These are phyloP conservation scores for Aspergillus ostianus DNA, from an alignment of 495 filamentous ascomycete genomes.

Conservation along the genomic window DNA sequence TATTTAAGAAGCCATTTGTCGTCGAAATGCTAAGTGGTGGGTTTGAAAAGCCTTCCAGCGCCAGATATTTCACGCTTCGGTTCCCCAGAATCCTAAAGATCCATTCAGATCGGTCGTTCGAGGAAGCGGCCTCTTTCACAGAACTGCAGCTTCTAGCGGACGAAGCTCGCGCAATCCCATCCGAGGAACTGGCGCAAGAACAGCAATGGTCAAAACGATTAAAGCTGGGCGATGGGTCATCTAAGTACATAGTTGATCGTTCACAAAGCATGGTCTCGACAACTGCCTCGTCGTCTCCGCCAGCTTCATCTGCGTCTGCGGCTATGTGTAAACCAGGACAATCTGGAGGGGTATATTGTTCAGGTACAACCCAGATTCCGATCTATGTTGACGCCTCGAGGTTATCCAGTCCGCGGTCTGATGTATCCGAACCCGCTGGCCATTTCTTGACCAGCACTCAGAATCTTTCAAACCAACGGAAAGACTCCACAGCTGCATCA, in stretches of 20 bases:
- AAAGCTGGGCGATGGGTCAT: slow-evolving; percentile 40
- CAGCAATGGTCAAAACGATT: slow-evolving; percentile 56
- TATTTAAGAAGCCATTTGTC: slow-evolving; percentile 62
- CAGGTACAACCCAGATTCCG: slow-evolving; percentile 3
- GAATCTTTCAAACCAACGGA: slow-evolving; percentile 26
- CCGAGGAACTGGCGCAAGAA: slow-evolving; percentile 48
- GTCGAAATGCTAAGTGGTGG: slow-evolving; percentile 64
- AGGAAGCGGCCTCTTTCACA: slow-evolving; percentile 52
- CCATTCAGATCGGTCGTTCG: slow-evolving; percentile 55
- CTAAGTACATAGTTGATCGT: slow-evolving; percentile 26
- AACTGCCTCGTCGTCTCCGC: slow-evolving; percentile 15
- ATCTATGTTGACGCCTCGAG: slow-evolving; percentile 26
- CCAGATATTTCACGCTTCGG: slow-evolving; percentile 57
- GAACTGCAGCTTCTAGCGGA: slow-evolving; percentile 57
- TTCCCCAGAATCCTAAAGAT: slow-evolving; percentile 64
- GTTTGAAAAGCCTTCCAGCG: slow-evolving; percentile 60
- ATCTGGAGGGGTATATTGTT: background rate
- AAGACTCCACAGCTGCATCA: background rate
- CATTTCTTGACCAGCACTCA: slow-evolving; percentile 25
- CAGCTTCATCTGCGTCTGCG: background rate
- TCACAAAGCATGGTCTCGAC: slow-evolving; percentile 28
- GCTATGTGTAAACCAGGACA: background rate
- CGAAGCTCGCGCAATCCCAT: slow-evolving; percentile 39
- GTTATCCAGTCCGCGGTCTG: background rate
- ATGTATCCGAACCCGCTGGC: background rate